Conservation (phyloP, 164 flowering plant species). For the Dillenia turbinata region DNA sequence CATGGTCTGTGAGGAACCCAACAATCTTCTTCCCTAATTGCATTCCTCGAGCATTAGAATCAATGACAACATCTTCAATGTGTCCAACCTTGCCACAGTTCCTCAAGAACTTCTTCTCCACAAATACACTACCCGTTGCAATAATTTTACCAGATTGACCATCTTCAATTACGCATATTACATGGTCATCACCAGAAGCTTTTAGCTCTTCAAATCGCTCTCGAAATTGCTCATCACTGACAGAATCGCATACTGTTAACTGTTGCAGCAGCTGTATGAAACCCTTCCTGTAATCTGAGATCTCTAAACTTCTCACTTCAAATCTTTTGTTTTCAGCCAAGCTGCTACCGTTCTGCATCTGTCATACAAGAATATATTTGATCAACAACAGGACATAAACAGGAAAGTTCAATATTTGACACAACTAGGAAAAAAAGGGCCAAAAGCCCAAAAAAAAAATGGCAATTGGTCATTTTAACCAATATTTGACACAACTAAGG, state of each 20-base stretch:
- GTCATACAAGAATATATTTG: too few relatives aligned
- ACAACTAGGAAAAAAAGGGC: too few relatives aligned
- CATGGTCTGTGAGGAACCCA: conserved; percentile 52
- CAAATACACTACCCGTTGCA: conserved; percentile 75
- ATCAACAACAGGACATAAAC: too few relatives aligned
- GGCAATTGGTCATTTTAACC: too few relatives aligned
- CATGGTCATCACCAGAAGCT: conserved; percentile 57
- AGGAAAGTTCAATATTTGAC: too few relatives aligned
- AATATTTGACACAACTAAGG: too few relatives aligned
- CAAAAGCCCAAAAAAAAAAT: too few relatives aligned
- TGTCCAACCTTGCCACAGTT: conserved; percentile 86
- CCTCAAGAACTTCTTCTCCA: conserved; percentile 78
- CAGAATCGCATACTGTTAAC: conserved; percentile 52
- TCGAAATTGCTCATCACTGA: conserved; percentile 59
- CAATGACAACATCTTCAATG: conserved; percentile 89
- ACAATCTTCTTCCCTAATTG: conserved; percentile 68
- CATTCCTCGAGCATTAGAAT: conserved; percentile 58
- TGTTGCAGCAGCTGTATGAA: conserved; percentile 69
- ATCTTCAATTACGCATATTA: conserved; percentile 82
- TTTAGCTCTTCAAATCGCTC: conserved; percentile 56
- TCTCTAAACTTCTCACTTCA: conserved; percentile 45
- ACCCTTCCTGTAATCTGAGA: conserved; percentile 68
- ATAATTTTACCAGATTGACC: conserved; percentile 39
- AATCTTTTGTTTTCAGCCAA: conserved; percentile 3
- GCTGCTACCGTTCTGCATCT: not conserved